A percentile compares a stretch with the other conserved stretches of the same genome.
phyloP scores from a whole-genome alignment of 1,139 yeast genomes.

The Suhomyces chickasaworum region DNA sequence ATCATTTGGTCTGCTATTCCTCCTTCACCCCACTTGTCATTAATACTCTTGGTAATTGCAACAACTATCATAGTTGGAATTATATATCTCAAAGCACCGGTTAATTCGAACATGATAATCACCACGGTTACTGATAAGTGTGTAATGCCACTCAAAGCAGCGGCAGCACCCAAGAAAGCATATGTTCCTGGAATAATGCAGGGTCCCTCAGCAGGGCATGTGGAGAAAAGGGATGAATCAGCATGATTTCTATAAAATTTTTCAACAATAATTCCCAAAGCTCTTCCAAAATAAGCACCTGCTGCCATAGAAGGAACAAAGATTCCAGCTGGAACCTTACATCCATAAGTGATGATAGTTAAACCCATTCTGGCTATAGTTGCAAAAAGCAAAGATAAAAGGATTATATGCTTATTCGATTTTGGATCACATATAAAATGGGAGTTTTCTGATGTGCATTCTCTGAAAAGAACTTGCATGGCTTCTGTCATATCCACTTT shows the following conservation, averaged over 20 bases:
- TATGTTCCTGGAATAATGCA: constrained; percentile 92
- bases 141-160: constrained; percentile 91
- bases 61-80: constrained; percentile 96
- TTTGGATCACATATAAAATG: constrained; percentile 53
- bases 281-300: constrained; percentile 92
- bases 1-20: constrained; percentile 98
- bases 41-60: constrained; percentile 80
- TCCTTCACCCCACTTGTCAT: constrained; percentile 72
- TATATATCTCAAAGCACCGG: constrained; percentile 88
- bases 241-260: constrained; percentile 48
- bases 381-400: constrained; percentile 65
- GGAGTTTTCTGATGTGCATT: constrained; percentile 58
- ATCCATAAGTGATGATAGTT: constrained; percentile 84
- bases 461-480: constrained; percentile 87
- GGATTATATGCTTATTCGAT: constrained; percentile 27
- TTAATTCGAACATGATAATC: constrained; percentile 91
- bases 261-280: constrained; percentile 73
- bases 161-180: constrained; percentile 97
- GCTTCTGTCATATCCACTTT: constrained; percentile 92
- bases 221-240: constrained; percentile 46
- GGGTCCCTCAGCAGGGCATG: constrained; percentile 43
- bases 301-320: constrained; percentile 97
- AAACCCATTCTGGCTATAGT: constrained; percentile 69
- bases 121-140: constrained; percentile 91
- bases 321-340: constrained; percentile 93